Conservation (phyloP, 1,284 basidiomycete genomes). For the Termitomyces sp. region DNA sequence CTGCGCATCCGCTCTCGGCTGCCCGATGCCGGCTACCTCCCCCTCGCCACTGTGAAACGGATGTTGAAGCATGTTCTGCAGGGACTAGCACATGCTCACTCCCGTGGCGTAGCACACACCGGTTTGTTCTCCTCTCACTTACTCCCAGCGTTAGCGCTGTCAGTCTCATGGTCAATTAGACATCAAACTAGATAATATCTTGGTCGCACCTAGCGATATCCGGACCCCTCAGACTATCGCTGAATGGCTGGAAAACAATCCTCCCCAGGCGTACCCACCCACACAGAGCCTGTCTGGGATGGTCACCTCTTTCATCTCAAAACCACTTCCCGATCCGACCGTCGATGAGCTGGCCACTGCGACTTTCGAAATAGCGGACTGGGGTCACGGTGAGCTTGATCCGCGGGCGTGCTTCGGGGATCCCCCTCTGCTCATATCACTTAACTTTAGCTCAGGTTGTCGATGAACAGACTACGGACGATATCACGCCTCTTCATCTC, state of each 20-base stretch:
- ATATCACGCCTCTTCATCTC: constrained; percentile 7
- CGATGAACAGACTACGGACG: constrained; percentile 14
- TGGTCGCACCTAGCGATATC: constrained; percentile 2
- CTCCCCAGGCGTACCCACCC: not conserved
- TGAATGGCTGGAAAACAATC: not conserved
- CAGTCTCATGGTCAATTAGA: constrained; percentile 7
- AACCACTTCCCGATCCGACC: not conserved
- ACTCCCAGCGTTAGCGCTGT: not conserved
- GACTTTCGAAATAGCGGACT: not conserved
- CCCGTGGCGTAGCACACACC: not conserved
- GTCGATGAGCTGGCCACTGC: not conserved
- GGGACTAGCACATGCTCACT: not conserved
- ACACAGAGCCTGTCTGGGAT: not conserved
- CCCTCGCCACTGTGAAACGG: not conserved
- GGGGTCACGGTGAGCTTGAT: not conserved
- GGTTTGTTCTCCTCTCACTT: not conserved
- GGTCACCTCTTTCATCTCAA: not conserved
- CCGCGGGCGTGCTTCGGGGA: not conserved
- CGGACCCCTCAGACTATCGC: not conserved
- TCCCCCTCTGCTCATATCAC: not conserved
- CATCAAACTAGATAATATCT: constrained; percentile 18
- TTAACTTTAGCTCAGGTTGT: constrained; percentile 17
- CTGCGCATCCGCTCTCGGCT: not conserved
- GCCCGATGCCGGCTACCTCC: not conserved
- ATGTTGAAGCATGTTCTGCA: not conserved